A percentile compares a stretch with the other conserved stretches of the same genome.
Evolutionary conservation across 2,329 filamentous ascomycete genomes (phyloP).

Genomic region (Ophiostoma australiae): DNA sequence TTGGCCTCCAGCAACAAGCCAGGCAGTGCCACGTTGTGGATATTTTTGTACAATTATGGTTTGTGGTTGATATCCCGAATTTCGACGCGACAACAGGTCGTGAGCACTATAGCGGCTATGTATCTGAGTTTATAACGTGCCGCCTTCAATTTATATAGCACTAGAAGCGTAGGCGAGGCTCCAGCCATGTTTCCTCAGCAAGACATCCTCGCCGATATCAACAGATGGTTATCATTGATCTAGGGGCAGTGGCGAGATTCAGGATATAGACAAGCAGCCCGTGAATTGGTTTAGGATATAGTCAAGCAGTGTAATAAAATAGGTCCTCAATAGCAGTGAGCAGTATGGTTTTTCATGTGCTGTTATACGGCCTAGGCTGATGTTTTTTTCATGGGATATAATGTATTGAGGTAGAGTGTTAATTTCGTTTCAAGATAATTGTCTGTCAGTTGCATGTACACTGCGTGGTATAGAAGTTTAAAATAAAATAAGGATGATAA

Average conservation of each 20-base stretch:
- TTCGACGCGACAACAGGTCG: background rate
- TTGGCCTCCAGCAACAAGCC: background rate
- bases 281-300: background rate
- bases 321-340: background rate
- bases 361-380: no score
- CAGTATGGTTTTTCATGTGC: no score
- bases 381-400: no score
- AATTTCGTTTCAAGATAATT: no score
- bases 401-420: no score
- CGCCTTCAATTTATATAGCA: background rate
- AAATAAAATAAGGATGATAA: no score
- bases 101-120: background rate
- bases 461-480: no score
- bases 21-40: background rate
- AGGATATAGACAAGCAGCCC: background rate
- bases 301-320: background rate
- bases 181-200: background rate
- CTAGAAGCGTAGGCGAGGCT: background rate
- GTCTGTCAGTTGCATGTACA: no score
- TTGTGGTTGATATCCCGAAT: background rate
- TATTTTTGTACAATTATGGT: background rate
- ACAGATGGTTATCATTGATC: background rate
- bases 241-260: background rate
- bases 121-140: background rate
- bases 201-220: background rate